These are phyloP conservation scores for Arabidopsis lyrata DNA, from an alignment of 441 rosid genomes.

Conservation along the genomic window DNA sequence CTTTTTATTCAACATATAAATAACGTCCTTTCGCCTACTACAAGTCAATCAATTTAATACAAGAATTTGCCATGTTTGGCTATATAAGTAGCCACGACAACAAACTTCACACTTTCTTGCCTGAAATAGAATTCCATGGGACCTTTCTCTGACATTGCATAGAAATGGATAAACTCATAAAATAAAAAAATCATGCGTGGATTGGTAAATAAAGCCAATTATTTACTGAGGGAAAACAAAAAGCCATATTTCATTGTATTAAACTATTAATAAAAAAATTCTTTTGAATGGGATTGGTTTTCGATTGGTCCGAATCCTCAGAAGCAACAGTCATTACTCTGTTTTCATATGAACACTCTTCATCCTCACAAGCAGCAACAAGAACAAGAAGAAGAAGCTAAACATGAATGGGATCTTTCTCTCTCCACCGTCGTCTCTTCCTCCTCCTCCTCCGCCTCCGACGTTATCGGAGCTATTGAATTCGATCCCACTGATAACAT, in stretches of 20 bases:
- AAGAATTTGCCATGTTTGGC: constrained; percentile 39
- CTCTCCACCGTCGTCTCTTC: constrained; percentile 68
- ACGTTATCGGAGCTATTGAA: constrained; percentile 78
- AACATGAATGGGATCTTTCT: constrained; percentile 76
- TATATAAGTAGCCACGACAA: constrained; percentile 40
- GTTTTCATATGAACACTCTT: constrained; percentile 42
- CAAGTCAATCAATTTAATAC: neutral
- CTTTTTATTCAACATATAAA: neutral
- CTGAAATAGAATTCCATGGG: constrained; percentile 29
- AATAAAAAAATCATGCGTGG: constrained; percentile 19
- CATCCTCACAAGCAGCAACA: constrained; percentile 25
- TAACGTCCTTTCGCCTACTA: constrained; percentile 1
- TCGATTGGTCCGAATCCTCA: constrained; percentile 43
- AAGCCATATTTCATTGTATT: neutral
- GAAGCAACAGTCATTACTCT: constrained; percentile 37
- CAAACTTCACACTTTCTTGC: constrained; percentile 22
- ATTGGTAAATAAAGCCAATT: constrained; percentile 8
- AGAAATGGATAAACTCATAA: constrained; percentile 30
- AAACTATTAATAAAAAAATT: neutral
- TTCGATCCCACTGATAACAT: constrained; percentile 67
- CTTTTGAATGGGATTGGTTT: constrained; percentile 41
- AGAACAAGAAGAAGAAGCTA: constrained; percentile 28
- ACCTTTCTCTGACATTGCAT: constrained; percentile 12
- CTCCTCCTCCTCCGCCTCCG: constrained; percentile 50
- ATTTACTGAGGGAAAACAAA: neutral